Evolutionary conservation across 495 filamentous ascomycete genomes (phyloP), one percentile per base, ranked within the genome.

Genomic region (Trichoderma asperelloides): DNA sequence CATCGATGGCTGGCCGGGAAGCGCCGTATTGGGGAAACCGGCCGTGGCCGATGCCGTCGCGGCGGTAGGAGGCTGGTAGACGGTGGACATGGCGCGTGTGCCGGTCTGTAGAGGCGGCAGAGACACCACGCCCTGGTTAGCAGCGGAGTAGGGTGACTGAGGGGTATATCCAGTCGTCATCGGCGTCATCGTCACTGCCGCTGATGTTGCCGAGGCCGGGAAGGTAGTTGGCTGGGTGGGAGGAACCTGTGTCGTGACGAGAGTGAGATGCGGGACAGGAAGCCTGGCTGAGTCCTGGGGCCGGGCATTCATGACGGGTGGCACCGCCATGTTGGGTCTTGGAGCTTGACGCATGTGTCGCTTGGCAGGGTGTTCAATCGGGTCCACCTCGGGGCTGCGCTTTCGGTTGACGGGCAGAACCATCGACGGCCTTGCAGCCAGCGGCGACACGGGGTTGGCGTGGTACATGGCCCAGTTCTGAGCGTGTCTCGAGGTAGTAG

Each of bases 341-440:
- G 78, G 30, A 79, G 67, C 70, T 66, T 73, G 65, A 69, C 70
- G 75, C 75, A 74, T 80, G 66, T 80, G 64, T 68, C 89, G 81
- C 79, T 96, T 96, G 12, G 87, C 77, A 12, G 89, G 85, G 23
- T 87, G 88, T 66, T 94, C 88, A 12, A 81, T 75, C 33, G 75
- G 76, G 13, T 84, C 80, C 15, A 87, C 85, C 43, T 96, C 93
- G 43, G 84, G 82, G 67, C 85, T 89, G 66, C 93, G 82, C 78
- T 97, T 97, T 67, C 88, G 81, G 43, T 78, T 68, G 25, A 69
- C 70, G 51, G 23, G 51, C n/a, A 80, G 77, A 39, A 79, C 79
- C 28, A 79, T 72, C 39, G 80, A 80, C 6, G 84, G 81, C 67
- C 84, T 78, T 40, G 75, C 63, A 18, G 79, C 76, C n/a, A 86